Conservation (phyloP, 768 basidiomycete species). For the Rhodotorula sphaerocarpa region DNA sequence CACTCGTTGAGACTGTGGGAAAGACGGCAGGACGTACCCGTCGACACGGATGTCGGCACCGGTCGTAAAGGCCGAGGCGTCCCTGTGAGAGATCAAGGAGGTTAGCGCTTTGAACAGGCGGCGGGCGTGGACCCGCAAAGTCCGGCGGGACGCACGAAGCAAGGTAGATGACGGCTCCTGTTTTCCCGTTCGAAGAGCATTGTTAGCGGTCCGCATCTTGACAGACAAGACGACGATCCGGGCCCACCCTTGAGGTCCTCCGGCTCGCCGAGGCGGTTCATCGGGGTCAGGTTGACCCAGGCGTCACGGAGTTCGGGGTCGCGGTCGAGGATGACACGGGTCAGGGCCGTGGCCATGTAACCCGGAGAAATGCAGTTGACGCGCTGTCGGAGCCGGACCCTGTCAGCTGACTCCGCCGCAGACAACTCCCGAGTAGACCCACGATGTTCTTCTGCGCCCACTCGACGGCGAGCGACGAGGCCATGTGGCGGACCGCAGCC, state of each 20-base stretch:
- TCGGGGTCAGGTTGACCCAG: conserved; percentile 52
- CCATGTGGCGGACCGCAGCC: conserved; percentile 92
- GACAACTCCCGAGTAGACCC: neutral
- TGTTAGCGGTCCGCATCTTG: neutral
- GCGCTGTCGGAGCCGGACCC: conserved; percentile 15
- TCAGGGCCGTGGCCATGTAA: conserved; percentile 69
- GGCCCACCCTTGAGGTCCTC: conserved; percentile 65
- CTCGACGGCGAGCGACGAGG: conserved; percentile 81
- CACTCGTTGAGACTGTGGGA: neutral
- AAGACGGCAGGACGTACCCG: conserved; percentile 46
- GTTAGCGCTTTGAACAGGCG: too few relatives aligned
- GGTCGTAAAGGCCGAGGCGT: conserved; percentile 83
- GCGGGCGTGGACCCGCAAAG: too few relatives aligned
- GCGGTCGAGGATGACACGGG: conserved; percentile 67
- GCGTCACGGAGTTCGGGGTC: conserved; percentile 49
- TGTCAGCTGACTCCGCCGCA: too few relatives aligned
- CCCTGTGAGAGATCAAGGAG: too few relatives aligned
- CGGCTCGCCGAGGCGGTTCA: conserved; percentile 85
- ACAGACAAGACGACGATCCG: neutral
- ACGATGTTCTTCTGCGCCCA: conserved; percentile 73
- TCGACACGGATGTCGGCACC: conserved; percentile 78
- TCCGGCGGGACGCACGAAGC: conserved; percentile 51
- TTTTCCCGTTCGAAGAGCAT: too few relatives aligned
- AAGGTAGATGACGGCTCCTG: conserved; percentile 71
- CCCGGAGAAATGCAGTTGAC: conserved; percentile 54